These are phyloP conservation scores for Sporodiniella umbellata DNA, from an alignment of 371 early-diverging fungal species.

Conservation along the genomic window DNA sequence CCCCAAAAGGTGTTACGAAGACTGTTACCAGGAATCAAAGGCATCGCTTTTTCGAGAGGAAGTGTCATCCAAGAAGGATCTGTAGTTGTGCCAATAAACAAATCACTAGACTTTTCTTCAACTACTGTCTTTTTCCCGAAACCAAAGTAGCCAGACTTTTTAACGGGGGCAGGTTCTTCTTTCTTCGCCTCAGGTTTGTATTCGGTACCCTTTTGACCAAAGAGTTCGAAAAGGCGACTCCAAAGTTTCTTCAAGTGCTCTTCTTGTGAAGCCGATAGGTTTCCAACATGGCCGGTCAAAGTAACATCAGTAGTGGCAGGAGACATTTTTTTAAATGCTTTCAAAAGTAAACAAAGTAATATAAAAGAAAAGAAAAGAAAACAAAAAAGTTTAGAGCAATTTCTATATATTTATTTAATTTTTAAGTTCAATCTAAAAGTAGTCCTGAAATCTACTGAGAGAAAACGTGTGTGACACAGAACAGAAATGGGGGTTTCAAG, in stretches of 20 bases:
- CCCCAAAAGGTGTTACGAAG: slow-evolving; percentile 51
- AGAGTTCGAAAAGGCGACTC: slow-evolving; percentile 47
- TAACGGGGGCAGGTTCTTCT: slow-evolving; percentile 10
- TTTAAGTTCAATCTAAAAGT: too few species aligned
- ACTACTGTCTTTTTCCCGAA: slow-evolving; percentile 33
- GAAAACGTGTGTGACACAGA: too few species aligned
- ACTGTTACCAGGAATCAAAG: slow-evolving; percentile 30
- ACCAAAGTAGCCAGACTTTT: slow-evolving; percentile 32
- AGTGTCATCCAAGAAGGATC: slow-evolving; percentile 35
- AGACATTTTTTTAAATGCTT: slow-evolving; percentile 20
- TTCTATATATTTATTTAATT: too few species aligned
- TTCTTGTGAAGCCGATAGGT: slow-evolving; percentile 49
- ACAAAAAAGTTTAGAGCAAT: too few species aligned
- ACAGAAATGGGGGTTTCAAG: too few species aligned
- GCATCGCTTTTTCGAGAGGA: slow-evolving; percentile 39
- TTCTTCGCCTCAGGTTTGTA: slow-evolving; percentile 22
- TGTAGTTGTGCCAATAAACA: slow-evolving; percentile 49
- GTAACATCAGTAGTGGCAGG: slow-evolving; percentile 10
- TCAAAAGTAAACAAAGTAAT: too few species aligned
- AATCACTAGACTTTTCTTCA: slow-evolving; percentile 31
- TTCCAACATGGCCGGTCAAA: slow-evolving; percentile 38
- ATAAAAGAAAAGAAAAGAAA: too few species aligned
- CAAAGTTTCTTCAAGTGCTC: slow-evolving; percentile 54
- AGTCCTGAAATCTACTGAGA: too few species aligned
- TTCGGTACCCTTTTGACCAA: slow-evolving; percentile 37